These are phyloP conservation scores for Fusarium musae DNA, from an alignment of 2,329 filamentous ascomycete species.

Conservation along the genomic window DNA sequence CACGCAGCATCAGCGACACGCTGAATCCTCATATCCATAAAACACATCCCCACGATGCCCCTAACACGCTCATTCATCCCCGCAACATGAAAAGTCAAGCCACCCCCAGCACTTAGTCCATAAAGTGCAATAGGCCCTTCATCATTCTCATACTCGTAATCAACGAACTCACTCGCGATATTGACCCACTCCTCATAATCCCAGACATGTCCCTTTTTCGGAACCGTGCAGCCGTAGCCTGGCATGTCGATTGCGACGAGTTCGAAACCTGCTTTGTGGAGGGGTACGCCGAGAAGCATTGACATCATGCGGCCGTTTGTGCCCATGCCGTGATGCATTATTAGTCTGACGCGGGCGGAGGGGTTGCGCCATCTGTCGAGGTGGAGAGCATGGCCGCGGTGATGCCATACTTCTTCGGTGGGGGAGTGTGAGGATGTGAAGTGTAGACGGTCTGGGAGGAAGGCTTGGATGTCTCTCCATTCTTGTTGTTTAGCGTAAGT, in stretches of 20 bases:
- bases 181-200: slow-evolving; percentile 3
- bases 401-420: slow-evolving; percentile 13
- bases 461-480: slow-evolving; percentile 6
- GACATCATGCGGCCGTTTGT: slow-evolving; percentile 23
- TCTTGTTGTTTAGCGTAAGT: not conserved
- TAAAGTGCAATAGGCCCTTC: not conserved
- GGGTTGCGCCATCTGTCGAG: slow-evolving; percentile 16
- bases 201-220: not conserved
- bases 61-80: not conserved
- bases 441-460: slow-evolving; percentile 1
- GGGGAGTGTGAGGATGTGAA: not conserved
- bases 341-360: not conserved
- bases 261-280: slow-evolving; percentile 3
- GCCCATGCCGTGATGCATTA: slow-evolving; percentile 16
- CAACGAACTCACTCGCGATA: not conserved
- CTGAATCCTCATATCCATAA: slow-evolving; percentile 20
- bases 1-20: not conserved
- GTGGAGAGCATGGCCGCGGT: slow-evolving; percentile 4
- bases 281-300: slow-evolving; percentile 11
- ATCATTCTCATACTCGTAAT: not conserved
- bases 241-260: slow-evolving; percentile 16
- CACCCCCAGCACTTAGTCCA: not conserved
- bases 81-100: not conserved
- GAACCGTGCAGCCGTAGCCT: slow-evolving; percentile 1
- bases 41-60: slow-evolving; percentile 1